Conservation (phyloP, 2,329 filamentous ascomycete species). For the Rutstroemia sp. region DNA sequence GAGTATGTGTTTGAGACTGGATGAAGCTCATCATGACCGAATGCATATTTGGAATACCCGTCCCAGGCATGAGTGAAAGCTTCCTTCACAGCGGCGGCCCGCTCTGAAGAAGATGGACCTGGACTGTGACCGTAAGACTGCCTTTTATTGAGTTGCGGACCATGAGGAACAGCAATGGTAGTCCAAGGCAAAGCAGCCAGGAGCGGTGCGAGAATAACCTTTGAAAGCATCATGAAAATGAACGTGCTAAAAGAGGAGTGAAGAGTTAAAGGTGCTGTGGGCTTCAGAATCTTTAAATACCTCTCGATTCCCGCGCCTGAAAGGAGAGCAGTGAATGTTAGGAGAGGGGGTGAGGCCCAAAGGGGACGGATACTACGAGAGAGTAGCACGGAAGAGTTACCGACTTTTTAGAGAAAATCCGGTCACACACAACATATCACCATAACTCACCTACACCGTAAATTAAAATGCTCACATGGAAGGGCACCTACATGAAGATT, state of each 20-base stretch:
- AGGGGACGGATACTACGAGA: neutral
- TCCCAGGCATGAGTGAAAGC: conserved; percentile 66
- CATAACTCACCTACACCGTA: neutral
- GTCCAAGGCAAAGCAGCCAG: conserved; percentile 13
- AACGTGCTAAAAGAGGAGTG: neutral
- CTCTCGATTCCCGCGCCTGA: neutral
- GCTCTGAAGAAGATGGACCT: conserved; percentile 15
- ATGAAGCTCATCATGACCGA: conserved; percentile 67
- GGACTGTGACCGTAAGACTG: conserved; percentile 14
- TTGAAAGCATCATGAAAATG: conserved; percentile 18
- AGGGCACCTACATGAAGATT: conserved; percentile 6
- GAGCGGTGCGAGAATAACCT: conserved; percentile 11
- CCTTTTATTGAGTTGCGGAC: conserved; percentile 3
- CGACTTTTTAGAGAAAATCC: neutral
- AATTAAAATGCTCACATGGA: conserved; percentile 6
- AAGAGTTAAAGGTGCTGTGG: neutral
- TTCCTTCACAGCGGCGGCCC: conserved; percentile 55
- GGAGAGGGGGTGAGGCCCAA: neutral
- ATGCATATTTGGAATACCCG: conserved; percentile 67
- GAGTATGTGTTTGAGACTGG: conserved; percentile 58
- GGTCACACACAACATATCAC: neutral
- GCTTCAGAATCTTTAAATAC: too few relatives aligned
- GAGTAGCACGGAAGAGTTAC: neutral
- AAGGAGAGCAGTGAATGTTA: neutral
- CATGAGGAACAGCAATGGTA: conserved; percentile 17